Evolutionary conservation across 2,329 filamentous ascomycete species (phyloP).

Genomic region (Colletotrichum cuscutae): DNA sequence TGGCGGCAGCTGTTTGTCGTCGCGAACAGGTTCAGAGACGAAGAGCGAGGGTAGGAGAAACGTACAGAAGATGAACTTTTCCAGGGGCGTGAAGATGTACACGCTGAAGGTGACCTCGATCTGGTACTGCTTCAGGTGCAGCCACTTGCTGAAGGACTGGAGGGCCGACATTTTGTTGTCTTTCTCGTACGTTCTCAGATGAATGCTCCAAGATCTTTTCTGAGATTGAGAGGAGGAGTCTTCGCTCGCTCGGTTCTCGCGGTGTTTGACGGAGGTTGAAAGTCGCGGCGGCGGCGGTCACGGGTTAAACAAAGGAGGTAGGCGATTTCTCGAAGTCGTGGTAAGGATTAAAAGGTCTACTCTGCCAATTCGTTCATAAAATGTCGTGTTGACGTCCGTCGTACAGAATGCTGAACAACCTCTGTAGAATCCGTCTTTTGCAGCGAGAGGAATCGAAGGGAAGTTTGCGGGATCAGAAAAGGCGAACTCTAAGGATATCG

Average conservation of each 20-base stretch:
- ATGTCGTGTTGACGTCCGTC: neutral
- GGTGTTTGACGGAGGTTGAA: neutral
- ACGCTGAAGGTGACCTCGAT: constrained; percentile 96
- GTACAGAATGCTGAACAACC: neutral
- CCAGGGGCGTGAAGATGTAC: constrained; percentile 96
- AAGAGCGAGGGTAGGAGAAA: constrained; percentile 32
- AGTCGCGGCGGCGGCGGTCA: neutral
- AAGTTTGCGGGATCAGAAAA: neutral
- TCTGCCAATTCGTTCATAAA: neutral
- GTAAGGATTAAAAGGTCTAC: neutral
- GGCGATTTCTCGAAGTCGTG: neutral
- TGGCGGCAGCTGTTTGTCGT: neutral
- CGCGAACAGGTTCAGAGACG: neutral
- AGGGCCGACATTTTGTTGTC: constrained; percentile 48
- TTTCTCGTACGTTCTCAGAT: neutral
- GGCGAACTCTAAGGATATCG: neutral
- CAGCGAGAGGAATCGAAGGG: neutral
- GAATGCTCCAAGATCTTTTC: neutral
- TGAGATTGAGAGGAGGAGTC: too few species aligned
- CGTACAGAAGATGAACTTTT: constrained; percentile 98
- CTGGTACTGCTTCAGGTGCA: constrained; percentile 96
- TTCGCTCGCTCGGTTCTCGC: constrained; percentile 4
- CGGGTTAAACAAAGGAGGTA: neutral
- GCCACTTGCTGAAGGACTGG: constrained; percentile 78
- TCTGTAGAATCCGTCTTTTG: neutral